Conservation (phyloP, 257 asterid genomes). For the Lithospermum erythrorhizon region DNA sequence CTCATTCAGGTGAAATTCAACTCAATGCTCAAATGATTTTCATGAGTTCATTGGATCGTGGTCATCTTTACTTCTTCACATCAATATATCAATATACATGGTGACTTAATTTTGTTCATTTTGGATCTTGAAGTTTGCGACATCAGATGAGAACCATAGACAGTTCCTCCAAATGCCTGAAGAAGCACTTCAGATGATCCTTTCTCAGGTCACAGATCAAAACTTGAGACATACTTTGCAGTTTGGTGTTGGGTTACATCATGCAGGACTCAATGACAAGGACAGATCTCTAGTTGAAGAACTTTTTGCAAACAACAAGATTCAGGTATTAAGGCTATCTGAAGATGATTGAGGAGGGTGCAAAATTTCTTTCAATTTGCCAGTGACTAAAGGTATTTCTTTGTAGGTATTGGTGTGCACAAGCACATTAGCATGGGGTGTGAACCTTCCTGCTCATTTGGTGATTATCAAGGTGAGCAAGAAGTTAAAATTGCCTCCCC, state of each 20-base stretch:
- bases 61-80: neutral
- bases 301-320: constrained; percentile 91
- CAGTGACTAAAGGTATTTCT: constrained; percentile 11
- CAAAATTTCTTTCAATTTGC: neutral
- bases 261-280: constrained; percentile 93
- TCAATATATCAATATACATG: neutral
- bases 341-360: too few relatives aligned
- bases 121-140: constrained; percentile 60
- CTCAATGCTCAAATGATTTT: constrained; percentile 1
- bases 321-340: constrained; percentile 44
- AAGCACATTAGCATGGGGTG: constrained; percentile 99
- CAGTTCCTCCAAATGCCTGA: constrained; percentile 82
- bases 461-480: constrained; percentile 82
- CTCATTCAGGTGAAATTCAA: constrained; percentile 74
- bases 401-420: constrained; percentile 91
- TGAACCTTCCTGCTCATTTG: constrained; percentile 97
- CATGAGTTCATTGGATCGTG: neutral
- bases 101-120: constrained; percentile 12
- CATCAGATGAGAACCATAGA: constrained; percentile 88
- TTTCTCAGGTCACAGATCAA: constrained; percentile 90
- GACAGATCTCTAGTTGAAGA: constrained; percentile 97
- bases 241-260: constrained; percentile 97
- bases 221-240: constrained; percentile 93
- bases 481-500: constrained; percentile 1
- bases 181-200: constrained; percentile 92